Conservation (phyloP, 2,329 filamentous ascomycete genomes). For the Pezicula carpinea region DNA sequence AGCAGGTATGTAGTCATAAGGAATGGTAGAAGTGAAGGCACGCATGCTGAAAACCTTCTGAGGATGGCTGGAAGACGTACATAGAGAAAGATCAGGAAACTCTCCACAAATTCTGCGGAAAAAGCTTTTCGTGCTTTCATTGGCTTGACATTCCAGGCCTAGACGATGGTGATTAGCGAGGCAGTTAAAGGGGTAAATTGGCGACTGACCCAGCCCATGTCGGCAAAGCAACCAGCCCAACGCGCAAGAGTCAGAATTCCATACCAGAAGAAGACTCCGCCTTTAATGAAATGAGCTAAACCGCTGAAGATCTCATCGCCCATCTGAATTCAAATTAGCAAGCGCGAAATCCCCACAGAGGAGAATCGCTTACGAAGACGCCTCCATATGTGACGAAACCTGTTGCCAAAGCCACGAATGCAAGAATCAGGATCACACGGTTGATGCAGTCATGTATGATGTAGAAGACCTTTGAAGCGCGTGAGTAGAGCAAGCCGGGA, state of each 20-base stretch:
- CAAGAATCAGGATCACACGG: slow-evolving; percentile 71
- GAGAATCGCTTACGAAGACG: slow-evolving; percentile 65
- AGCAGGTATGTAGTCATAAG: too few relatives aligned
- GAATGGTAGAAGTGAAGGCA: too few relatives aligned
- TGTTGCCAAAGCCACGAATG: slow-evolving; percentile 66
- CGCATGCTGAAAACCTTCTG: too few relatives aligned
- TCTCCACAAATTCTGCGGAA: slow-evolving; percentile 86
- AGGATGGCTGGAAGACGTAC: too few relatives aligned
- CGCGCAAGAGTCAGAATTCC: slow-evolving; percentile 82
- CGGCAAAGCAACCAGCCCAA: slow-evolving; percentile 85
- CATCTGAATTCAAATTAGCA: slow-evolving; percentile 43
- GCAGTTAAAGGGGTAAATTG: neutral
- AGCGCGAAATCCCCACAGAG: neutral
- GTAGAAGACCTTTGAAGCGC: slow-evolving; percentile 52
- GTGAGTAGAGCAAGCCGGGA: slow-evolving; percentile 49
- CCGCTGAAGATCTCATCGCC: slow-evolving; percentile 68
- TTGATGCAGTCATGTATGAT: slow-evolving; percentile 66
- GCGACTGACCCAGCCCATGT: slow-evolving; percentile 71
- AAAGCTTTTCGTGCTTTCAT: slow-evolving; percentile 52
- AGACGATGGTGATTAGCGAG: slow-evolving; percentile 15
- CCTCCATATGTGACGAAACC: slow-evolving; percentile 76
- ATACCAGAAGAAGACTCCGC: slow-evolving; percentile 92
- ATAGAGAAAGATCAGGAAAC: slow-evolving; percentile 84
- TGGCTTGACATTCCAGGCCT: slow-evolving; percentile 85
- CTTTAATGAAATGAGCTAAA: slow-evolving; percentile 90